Evolutionary conservation across 2,329 filamentous ascomycete species (phyloP).

Genomic region (Chaetomiaceae sp.): DNA sequence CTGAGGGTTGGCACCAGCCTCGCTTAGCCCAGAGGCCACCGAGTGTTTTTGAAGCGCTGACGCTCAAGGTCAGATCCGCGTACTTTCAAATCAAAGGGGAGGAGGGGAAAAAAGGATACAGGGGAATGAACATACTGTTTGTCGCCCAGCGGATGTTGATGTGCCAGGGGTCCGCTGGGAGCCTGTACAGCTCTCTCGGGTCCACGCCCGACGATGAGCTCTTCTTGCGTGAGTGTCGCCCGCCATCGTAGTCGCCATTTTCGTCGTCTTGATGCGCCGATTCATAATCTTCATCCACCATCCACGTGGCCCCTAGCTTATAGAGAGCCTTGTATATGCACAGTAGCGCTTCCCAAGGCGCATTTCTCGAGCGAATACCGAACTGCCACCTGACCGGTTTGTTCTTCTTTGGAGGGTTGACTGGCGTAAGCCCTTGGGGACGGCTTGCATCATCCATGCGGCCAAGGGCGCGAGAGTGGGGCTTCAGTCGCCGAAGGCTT

Average conservation of each 20-base stretch:
- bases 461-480: constrained; percentile 70
- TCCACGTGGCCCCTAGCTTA: constrained; percentile 86
- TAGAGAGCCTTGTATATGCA: constrained; percentile 91
- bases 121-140: constrained; percentile 60
- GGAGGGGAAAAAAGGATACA: constrained; percentile 31
- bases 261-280: constrained; percentile 43
- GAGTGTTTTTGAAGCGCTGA: constrained; percentile 40
- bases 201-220: constrained; percentile 40
- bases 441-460: constrained; percentile 62
- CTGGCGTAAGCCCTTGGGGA: constrained; percentile 60
- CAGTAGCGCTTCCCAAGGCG: constrained; percentile 87
- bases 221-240: constrained; percentile 27
- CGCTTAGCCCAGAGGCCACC: constrained; percentile 31
- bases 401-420: constrained; percentile 61
- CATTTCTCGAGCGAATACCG: constrained; percentile 89
- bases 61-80: too few species aligned
- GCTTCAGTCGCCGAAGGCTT: constrained; percentile 74
- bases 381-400: constrained; percentile 96
- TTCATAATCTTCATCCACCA: constrained; percentile 59
- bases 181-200: constrained; percentile 62
- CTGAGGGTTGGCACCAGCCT: constrained; percentile 39
- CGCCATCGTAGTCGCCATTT: constrained; percentile 37
- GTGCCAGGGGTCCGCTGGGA: constrained; percentile 94
- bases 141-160: constrained; percentile 88
- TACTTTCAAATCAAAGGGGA: not conserved